These are phyloP conservation scores for Verticillium nubilum DNA, from an alignment of 2,329 filamentous ascomycete genomes.

Conservation along the genomic window DNA sequence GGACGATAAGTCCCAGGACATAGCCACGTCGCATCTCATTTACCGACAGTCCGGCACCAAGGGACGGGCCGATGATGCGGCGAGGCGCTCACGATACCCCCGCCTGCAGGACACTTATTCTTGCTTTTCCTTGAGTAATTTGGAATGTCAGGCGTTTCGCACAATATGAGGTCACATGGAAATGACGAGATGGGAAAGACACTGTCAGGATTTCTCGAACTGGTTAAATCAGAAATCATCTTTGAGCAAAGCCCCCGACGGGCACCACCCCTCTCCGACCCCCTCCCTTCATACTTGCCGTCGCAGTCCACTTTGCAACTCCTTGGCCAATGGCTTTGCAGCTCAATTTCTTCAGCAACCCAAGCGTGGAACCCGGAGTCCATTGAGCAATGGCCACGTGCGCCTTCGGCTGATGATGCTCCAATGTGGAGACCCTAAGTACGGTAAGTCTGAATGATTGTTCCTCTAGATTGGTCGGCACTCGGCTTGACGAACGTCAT, in stretches of 20 bases:
- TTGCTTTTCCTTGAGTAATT: neutral
- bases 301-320: neutral
- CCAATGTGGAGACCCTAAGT: neutral
- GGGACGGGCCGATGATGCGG: slow-evolving; percentile 2
- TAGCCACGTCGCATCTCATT: slow-evolving; percentile 2
- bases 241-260: neutral
- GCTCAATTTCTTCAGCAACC: neutral
- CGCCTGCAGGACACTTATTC: slow-evolving; percentile 2
- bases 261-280: neutral
- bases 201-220: neutral
- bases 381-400: neutral
- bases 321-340: neutral
- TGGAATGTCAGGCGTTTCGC: neutral
- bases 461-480: neutral
- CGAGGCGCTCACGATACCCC: slow-evolving; percentile 2
- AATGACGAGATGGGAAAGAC: neutral
- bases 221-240: neutral
- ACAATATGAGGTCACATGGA: neutral
- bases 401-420: neutral
- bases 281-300: neutral
- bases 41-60: slow-evolving; percentile 1
- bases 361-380: neutral
- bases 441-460: neutral
- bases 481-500: neutral
- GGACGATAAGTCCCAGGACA: slow-evolving; percentile 1